Base-by-base conservation (phyloP, 441 rosid species). In the Manihot esculenta region DNA sequence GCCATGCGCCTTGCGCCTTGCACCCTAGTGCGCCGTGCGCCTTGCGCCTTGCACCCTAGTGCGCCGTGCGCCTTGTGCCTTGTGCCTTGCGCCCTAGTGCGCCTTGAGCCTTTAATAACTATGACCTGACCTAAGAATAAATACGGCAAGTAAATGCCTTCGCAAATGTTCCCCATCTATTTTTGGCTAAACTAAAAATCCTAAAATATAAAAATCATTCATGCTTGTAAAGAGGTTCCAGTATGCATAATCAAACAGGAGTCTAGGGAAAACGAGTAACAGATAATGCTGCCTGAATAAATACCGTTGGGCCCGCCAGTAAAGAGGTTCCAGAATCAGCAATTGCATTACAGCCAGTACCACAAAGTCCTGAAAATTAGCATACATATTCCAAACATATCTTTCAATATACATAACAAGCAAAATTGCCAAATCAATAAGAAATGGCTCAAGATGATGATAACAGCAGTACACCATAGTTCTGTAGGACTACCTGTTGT, bases 311-410 rank as follows among this genome's bases (percentile, higher is more conserved):
- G 63, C 96, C 96, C 1, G 96, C 88, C 81, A 92, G 66, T 82
- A 92, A 73, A 41, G 97, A 89, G 74, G 97, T 92, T 72, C 97
- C 96, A 24, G 96, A 92, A 80, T 92, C 94, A 66, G 89, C 92
- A 77, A 92, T 86, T 18, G 94, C 96, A 10, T 83, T 70, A 66
- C 97, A 92, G 48, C 94, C 96, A 72, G 76, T 58, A 10, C 73
- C 83, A 76, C 97, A 92, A 75, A 76, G 81, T 73, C 97, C 96
- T 92, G 84, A 74, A 80, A 75, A 74, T 70, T n/a, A 66, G 18
- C 23, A 17, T 26, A 11, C 12, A 7, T n/a, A 58, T 12, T 1
- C 23, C 72, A 15, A 69, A 60, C n/a, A n/a, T 45, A 71, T 68
- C n/a, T 66, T 64, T 68, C 74, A 79, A 23, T 55, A 68, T n/a